These are phyloP conservation scores for Talaromyces borbonicus DNA, from an alignment of 495 filamentous ascomycete genomes.

Conservation along the genomic window DNA sequence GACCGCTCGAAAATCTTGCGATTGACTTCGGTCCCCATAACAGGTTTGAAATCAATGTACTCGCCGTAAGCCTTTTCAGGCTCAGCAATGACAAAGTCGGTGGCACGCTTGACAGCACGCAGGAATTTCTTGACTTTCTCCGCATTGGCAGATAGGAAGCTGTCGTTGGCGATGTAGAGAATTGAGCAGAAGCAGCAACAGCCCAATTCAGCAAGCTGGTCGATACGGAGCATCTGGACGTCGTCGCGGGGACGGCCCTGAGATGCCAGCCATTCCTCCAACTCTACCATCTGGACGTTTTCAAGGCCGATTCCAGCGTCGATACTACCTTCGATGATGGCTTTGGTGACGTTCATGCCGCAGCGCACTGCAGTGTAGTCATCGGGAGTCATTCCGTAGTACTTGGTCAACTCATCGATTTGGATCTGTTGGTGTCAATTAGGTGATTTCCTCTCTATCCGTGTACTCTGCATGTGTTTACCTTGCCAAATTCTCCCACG, in stretches of 20 bases:
- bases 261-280: constrained; percentile 55
- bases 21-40: constrained; percentile 55
- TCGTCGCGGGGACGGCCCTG: constrained; percentile 50
- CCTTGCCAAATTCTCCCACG: constrained; percentile 63
- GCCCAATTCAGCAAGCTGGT: constrained; percentile 59
- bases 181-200: constrained; percentile 72
- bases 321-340: constrained; percentile 55
- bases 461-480: constrained; percentile 3
- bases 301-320: constrained; percentile 63
- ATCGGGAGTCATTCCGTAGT: constrained; percentile 58
- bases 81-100: constrained; percentile 53
- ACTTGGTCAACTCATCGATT: constrained; percentile 62
- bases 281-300: constrained; percentile 66
- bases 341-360: constrained; percentile 53
- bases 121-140: constrained; percentile 51
- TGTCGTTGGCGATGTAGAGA: constrained; percentile 61
- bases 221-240: constrained; percentile 66
- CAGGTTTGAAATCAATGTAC: constrained; percentile 58
- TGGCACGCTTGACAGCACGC: constrained; percentile 54
- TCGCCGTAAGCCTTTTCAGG: constrained; percentile 49
- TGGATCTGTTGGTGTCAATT: constrained; percentile 40
- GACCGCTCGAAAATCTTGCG: constrained; percentile 65
- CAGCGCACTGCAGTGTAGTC: constrained; percentile 63
- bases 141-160: constrained; percentile 49
- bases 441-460: background rate